phyloP scores from a whole-genome alignment of 2,329 filamentous ascomycete genomes.

The Alternaria viburni region DNA sequence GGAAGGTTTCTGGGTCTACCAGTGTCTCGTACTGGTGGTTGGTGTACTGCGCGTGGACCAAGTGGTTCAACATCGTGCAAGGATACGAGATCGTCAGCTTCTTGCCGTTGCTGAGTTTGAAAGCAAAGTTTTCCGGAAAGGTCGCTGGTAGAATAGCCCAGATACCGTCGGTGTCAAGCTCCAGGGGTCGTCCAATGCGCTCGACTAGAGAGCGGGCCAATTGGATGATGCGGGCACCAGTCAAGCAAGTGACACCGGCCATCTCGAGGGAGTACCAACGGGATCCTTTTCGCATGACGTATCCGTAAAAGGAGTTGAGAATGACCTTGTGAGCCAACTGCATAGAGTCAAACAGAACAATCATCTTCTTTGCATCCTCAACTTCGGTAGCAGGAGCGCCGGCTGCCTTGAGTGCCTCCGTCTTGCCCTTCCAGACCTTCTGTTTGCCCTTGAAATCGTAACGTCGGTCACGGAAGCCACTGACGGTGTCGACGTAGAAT shows the following conservation, averaged over 20 bases:
- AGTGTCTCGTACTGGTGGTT: constrained; percentile 97
- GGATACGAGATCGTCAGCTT: constrained; percentile 97
- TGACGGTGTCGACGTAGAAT: constrained; percentile 96
- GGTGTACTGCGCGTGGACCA: constrained; percentile 92
- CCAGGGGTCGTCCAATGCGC: constrained; percentile 86
- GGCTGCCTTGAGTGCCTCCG: constrained; percentile 80
- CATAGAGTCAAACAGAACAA: constrained; percentile 90
- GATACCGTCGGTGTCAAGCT: constrained; percentile 97
- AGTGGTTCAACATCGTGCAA: constrained; percentile 98
- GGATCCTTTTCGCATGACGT: constrained; percentile 98
- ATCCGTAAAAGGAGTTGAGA: constrained; percentile 98
- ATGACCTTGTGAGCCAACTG: constrained; percentile 99
- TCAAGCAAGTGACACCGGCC: constrained; percentile 97
- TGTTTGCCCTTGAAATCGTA: constrained; percentile 99
- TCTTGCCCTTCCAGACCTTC: constrained; percentile 98
- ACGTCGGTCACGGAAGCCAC: constrained; percentile 92
- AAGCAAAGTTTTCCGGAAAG: constrained; percentile 94
- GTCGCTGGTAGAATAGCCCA: constrained; percentile 98
- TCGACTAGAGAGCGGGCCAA: constrained; percentile 94
- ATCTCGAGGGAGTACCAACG: constrained; percentile 99
- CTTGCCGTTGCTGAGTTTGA: constrained; percentile 94
- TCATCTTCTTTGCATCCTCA: constrained; percentile 98
- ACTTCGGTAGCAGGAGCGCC: constrained; percentile 79
- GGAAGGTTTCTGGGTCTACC: constrained; percentile 77
- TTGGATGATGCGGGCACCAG: constrained; percentile 95